phyloP scores from a whole-genome alignment of 2,329 filamentous ascomycete genomes.

The Neoascochyta sp. region DNA sequence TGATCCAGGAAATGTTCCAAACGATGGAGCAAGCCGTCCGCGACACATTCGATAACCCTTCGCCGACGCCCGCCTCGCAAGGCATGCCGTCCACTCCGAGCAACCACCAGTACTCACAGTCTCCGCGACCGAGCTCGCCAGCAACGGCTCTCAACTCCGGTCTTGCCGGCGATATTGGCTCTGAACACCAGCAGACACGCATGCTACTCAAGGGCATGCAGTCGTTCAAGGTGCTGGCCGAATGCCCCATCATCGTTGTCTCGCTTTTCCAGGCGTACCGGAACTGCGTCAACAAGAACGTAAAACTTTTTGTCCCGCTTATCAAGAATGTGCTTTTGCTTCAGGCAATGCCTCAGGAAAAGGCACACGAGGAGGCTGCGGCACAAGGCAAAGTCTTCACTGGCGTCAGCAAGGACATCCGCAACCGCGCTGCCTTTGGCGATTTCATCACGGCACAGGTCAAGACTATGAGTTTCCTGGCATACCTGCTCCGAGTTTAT shows the following conservation, averaged over 20 bases:
- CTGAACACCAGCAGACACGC: conserved; percentile 77
- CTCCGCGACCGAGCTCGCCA: conserved; percentile 84
- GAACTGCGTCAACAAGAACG: conserved; percentile 72
- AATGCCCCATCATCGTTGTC: conserved; percentile 98
- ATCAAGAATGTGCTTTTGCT: conserved; percentile 87
- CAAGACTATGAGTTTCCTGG: conserved; percentile 98
- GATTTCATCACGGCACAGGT: conserved; percentile 98
- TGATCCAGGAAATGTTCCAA: conserved; percentile 95
- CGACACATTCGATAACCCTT: conserved; percentile 84
- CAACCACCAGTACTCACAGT: conserved; percentile 69
- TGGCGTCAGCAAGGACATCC: conserved; percentile 88
- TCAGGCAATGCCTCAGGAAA: conserved; percentile 89
- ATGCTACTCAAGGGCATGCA: conserved; percentile 91
- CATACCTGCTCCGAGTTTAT: conserved; percentile 86
- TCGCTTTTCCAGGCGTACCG: conserved; percentile 96
- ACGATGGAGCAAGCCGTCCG: conserved; percentile 92
- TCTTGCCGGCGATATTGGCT: conserved; percentile 66
- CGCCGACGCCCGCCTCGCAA: conserved; percentile 50
- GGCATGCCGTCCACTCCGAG: conserved; percentile 62
- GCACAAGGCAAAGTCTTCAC: conserved; percentile 80
- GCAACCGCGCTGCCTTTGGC: conserved; percentile 88
- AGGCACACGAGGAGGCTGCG: conserved; percentile 81
- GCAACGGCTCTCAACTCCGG: conserved; percentile 77
- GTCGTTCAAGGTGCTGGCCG: conserved; percentile 96
- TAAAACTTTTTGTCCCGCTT: conserved; percentile 85